Conservation (phyloP, 805 yeast species). For the Spencermartinsiella europaea region DNA sequence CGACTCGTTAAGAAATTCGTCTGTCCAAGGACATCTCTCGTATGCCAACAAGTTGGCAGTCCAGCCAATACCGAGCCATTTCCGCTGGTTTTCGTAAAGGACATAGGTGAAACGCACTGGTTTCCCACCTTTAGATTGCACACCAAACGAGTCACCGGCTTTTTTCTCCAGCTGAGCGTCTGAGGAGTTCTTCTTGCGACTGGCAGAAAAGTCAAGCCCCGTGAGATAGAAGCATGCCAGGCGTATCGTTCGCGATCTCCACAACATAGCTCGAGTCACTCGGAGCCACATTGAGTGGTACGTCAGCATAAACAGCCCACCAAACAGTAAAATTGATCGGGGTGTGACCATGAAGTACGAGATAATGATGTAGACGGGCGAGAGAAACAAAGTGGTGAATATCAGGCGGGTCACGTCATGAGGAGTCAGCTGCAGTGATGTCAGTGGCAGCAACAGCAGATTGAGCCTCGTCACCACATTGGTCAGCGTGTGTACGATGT, state of each 20-base stretch:
- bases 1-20: conserved; percentile 84
- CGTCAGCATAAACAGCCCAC: conserved; percentile 60
- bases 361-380: conserved; percentile 75
- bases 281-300: conserved; percentile 85
- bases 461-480: conserved; percentile 72
- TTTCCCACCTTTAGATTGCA: conserved; percentile 34
- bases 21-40: conserved; percentile 97
- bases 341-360: conserved; percentile 69
- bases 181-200: conserved; percentile 38
- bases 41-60: conserved; percentile 84
- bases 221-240: conserved; percentile 73
- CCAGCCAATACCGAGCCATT: conserved; percentile 99
- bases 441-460: conserved; percentile 72
- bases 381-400: conserved; percentile 76
- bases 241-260: conserved; percentile 76
- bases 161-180: conserved; percentile 24
- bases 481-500: conserved; percentile 71
- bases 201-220: conserved; percentile 65
- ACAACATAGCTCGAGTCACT: conserved; percentile 74
- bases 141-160: conserved; percentile 14
- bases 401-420: conserved; percentile 75
- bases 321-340: conserved; percentile 51
- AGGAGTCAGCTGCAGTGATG: conserved; percentile 60
- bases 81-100: conserved; percentile 87
- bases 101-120: conserved; percentile 85